Evolutionary conservation across 208 protist species (phyloP), one percentile per base, ranked within the genome.

Genomic region (Trichomonas tenax): DNA sequence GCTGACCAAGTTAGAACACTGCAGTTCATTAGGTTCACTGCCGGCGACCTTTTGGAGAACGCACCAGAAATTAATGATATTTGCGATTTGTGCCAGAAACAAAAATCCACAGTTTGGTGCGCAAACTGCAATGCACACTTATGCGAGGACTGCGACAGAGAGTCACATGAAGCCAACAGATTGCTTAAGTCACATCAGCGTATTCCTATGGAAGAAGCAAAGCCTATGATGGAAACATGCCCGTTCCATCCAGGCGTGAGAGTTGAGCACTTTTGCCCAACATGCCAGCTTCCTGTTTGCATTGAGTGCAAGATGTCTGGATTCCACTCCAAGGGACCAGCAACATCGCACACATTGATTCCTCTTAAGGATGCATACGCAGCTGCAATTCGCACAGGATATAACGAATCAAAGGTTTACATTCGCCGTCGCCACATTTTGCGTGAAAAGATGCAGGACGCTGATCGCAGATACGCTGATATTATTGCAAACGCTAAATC

Each of bases 221-320:
- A 44, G 17, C 14, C 44, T 38, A 51, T 93, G 44, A 93, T 93
- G 40, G 86, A 93, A 93, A 48, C 44, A 38, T 93, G 86, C 46
- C 86, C 86, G 51, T 41, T 51, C 17, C 86, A 93, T 51, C 44
- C 15, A 8, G 86, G 45, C 26, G 44, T n/a, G n/a, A 48, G 36
- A 51, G 86, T 51, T 8, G 40, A 48, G 31, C 44, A 93, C n/a
- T 93, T 58, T 38, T 93, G 86, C n/a, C 86, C 86, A 38, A n/a
- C 26, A 17, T 93, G 86, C 31, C 86, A 93, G 51, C 40, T 44
- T 0, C 86, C 86, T 38, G 86, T 93, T 51, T 93, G 86, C 86
- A 51, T 93, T 44, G n/a, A 44, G 3, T 93, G 86, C 31, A 93
- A 93, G n/a, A 93, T 93, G 86, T 48, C n/a, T 51, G 86, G 86